Conservation (phyloP, 2,329 filamentous ascomycete species). For the Drechslerella dactyloides region DNA sequence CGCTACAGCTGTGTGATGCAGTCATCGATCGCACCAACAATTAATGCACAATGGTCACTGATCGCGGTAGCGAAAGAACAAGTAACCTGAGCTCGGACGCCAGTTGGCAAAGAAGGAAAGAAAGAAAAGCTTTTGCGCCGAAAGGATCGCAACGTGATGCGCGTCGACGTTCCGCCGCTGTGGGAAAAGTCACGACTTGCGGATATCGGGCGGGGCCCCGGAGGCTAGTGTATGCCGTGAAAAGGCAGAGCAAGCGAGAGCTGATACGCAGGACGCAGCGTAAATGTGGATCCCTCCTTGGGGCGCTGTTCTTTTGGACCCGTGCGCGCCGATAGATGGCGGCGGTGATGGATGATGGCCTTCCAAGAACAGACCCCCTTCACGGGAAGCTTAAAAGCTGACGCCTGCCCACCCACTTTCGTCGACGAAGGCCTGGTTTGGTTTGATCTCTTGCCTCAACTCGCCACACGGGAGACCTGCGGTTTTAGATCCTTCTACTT, state of each 20-base stretch:
- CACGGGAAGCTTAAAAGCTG: conserved; percentile 43
- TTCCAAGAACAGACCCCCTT: neutral
- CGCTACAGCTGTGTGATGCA: conserved; percentile 43
- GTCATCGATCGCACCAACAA: conserved; percentile 29
- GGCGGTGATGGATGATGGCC: neutral
- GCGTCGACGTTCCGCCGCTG: neutral
- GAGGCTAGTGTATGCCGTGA: neutral
- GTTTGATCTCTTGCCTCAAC: conserved; percentile 9
- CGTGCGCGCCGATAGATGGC: conserved; percentile 3
- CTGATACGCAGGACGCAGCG: conserved; percentile 2
- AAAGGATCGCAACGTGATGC: neutral
- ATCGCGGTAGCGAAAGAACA: neutral
- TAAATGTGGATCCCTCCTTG: neutral
- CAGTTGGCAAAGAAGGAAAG: neutral
- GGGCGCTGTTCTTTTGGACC: neutral
- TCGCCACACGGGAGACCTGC: conserved; percentile 2
- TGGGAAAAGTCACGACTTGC: neutral
- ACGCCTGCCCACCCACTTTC: conserved; percentile 31
- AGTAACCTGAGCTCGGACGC: neutral
- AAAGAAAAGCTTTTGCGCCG: neutral
- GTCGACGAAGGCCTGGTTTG: conserved; percentile 17
- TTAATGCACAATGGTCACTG: neutral
- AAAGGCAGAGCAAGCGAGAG: conserved; percentile 3
- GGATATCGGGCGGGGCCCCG: neutral
- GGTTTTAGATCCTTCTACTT: neutral